Evolutionary conservation across 768 basidiomycete genomes (phyloP).

Genomic region (Phanerochaete sordida): DNA sequence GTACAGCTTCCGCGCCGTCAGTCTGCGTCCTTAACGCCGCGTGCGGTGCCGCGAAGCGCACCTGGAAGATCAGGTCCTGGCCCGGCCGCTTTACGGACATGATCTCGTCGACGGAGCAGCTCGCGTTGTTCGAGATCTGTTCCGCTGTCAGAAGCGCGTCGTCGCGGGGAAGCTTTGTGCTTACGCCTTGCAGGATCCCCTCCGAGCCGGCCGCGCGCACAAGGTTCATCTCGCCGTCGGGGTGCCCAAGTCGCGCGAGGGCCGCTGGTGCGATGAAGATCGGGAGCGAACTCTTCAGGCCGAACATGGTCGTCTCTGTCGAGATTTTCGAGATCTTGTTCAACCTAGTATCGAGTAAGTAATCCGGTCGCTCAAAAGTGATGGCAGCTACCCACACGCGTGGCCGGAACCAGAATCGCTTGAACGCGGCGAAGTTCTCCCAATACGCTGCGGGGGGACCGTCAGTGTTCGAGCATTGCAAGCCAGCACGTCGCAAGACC

Average conservation of each 20-base stretch:
- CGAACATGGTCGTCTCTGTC: constrained; percentile 20
- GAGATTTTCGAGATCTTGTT: constrained; percentile 24
- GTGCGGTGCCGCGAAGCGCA: background rate
- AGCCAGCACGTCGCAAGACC: constrained; percentile 1
- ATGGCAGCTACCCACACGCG: constrained; percentile 70
- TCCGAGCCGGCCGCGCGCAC: constrained; percentile 38
- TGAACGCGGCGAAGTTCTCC: constrained; percentile 8
- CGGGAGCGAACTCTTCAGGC: constrained; percentile 26
- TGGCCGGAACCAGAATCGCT: constrained; percentile 32
- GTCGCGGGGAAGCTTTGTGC: constrained; percentile 12
- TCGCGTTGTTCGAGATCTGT: constrained; percentile 31
- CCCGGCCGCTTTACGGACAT: constrained; percentile 23
- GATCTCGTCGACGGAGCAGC: constrained; percentile 30
- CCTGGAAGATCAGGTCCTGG: constrained; percentile 30
- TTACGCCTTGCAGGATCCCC: constrained; percentile 45
- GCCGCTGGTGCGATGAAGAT: constrained; percentile 42
- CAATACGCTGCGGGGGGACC: constrained; percentile 2
- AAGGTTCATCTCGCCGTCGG: constrained; percentile 46
- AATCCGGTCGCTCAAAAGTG: background rate
- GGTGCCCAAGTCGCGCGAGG: constrained; percentile 41
- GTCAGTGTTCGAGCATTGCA: background rate
- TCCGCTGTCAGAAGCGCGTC: background rate
- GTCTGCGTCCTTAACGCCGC: background rate
- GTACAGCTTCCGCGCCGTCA: constrained; percentile 34
- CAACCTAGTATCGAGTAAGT: constrained; percentile 12